Evolutionary conservation across 163 green algal genomes (phyloP), one percentile per base, ranked within the genome.

Genomic region (Volvox carteri): DNA sequence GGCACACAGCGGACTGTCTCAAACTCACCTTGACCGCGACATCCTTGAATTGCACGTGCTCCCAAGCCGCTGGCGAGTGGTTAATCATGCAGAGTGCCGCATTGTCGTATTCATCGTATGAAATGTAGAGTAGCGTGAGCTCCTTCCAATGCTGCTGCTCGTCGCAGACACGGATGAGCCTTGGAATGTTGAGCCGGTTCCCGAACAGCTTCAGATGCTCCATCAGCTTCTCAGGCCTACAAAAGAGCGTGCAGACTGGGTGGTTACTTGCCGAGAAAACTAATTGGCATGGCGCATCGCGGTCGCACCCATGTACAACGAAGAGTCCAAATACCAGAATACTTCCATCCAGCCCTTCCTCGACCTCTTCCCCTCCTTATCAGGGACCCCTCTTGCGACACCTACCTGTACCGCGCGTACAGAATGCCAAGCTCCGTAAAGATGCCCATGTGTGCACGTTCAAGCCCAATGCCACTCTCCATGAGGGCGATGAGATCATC

Each of bases 51-150:
- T 94, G 92, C 70, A 99, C 95, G 90, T 99, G 98, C 93, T 99
- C 98, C 98, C 98, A 99, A 25, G 98, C 98, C 23, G 96, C 92
- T 19, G 96, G 92, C 48, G 95, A 97, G 95, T 99, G 98, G 67
- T 92, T 93, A 91, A 99, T 99, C 97, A 99, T 99, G 54, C 97
- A 96, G 37, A 90, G 67, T 28, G 96, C 94, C 0, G 98, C 98
- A 91, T 99, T 99, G 96, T 99, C 98, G 88, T 98, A 99, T 95
- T 99, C 98, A 87, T 99, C 98, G 89, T 99, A 99, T 81, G 46
- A 62, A 37, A 98, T 94, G 93, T 99, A 99, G 87, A 99, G 93
- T 95, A 97, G 98, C 30, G 97, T 96, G 54, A 99, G 96, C 95
- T 99, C 98, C 92, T 96, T 96, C 98, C 98, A 99, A 90, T 99